These are phyloP conservation scores for Ceratocystis cacaofunesta DNA, from an alignment of 2,329 filamentous ascomycete species.

Conservation along the genomic window DNA sequence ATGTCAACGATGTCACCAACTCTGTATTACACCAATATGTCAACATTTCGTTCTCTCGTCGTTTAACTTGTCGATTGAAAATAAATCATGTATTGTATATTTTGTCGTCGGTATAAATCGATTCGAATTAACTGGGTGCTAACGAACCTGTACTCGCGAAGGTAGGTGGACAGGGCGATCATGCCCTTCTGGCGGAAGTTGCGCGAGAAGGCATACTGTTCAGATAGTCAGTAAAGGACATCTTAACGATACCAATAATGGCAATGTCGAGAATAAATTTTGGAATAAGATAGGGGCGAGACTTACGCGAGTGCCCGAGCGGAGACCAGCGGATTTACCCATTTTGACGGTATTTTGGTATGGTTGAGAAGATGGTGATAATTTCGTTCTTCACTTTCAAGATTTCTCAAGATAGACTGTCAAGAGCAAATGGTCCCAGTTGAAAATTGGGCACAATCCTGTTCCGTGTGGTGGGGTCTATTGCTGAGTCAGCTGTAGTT, in stretches of 20 bases:
- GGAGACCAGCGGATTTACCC: constrained; percentile 79
- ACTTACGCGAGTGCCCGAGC: constrained; percentile 71
- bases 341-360: constrained; percentile 39
- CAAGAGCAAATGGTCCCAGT: constrained; percentile 12
- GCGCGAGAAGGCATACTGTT: constrained; percentile 77
- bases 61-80: constrained; percentile 18
- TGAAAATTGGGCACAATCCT: constrained; percentile 16
- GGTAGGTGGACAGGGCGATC: constrained; percentile 88
- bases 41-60: constrained; percentile 2
- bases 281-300: constrained; percentile 14
- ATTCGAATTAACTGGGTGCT: constrained; percentile 1
- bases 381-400: constrained; percentile 14
- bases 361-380: constrained; percentile 16
- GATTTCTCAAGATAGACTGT: constrained; percentile 18
- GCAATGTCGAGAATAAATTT: constrained; percentile 14
- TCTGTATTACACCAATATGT: constrained; percentile 30
- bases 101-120: constrained; percentile 15
- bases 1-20: constrained; percentile 99
- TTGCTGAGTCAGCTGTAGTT: constrained; percentile 8
- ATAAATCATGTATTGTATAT: constrained; percentile 12
- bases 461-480: constrained; percentile 16
- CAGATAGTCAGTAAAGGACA: constrained; percentile 11
- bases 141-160: constrained; percentile 71
- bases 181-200: constrained; percentile 90
- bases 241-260: constrained; percentile 12